A percentile compares a stretch with the other conserved stretches of the same genome.
phyloP scores from a whole-genome alignment of 2,329 filamentous ascomycete genomes.

The Microcera coccophila region DNA sequence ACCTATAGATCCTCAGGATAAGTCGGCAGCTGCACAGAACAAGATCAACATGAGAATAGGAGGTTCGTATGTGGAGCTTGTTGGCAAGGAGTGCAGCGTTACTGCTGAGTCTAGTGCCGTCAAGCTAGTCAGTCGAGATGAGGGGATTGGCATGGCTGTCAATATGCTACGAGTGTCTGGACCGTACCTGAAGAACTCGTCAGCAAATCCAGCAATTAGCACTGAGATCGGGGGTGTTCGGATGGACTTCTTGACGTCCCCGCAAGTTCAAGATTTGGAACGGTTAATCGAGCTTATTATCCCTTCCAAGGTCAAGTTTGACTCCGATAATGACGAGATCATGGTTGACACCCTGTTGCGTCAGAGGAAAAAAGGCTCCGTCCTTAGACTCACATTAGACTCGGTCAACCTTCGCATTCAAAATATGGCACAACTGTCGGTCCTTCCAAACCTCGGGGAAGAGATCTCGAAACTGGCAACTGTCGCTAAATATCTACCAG shows the following conservation, averaged over 20 bases:
- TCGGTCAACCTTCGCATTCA: constrained; percentile 59
- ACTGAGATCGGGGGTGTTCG: constrained; percentile 63
- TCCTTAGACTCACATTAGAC: constrained; percentile 68
- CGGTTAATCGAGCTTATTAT: constrained; percentile 80
- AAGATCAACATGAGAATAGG: constrained; percentile 77
- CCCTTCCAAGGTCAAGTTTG: constrained; percentile 85
- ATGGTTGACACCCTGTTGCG: constrained; percentile 86
- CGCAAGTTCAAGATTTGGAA: constrained; percentile 76
- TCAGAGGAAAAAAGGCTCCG: constrained; percentile 80
- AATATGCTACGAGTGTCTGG: constrained; percentile 72
- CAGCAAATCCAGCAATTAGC: constrained; percentile 56
- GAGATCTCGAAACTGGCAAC: constrained; percentile 80
- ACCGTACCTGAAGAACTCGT: constrained; percentile 55
- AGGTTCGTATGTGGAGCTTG: constrained; percentile 70
- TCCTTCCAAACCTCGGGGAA: constrained; percentile 67
- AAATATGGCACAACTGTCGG: constrained; percentile 61
- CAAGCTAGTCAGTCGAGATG: constrained; percentile 72
- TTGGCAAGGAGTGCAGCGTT: constrained; percentile 72
- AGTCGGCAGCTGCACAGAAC: constrained; percentile 45
- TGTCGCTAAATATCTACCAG: constrained; percentile 89
- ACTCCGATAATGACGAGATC: constrained; percentile 84
- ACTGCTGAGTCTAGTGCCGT: constrained; percentile 74
- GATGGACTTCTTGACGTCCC: constrained; percentile 67
- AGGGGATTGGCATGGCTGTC: constrained; percentile 68
- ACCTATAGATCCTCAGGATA: constrained; percentile 47